Evolutionary conservation across 2,329 filamentous ascomycete genomes (phyloP).

Genomic region (Plenodomus lindquistii): DNA sequence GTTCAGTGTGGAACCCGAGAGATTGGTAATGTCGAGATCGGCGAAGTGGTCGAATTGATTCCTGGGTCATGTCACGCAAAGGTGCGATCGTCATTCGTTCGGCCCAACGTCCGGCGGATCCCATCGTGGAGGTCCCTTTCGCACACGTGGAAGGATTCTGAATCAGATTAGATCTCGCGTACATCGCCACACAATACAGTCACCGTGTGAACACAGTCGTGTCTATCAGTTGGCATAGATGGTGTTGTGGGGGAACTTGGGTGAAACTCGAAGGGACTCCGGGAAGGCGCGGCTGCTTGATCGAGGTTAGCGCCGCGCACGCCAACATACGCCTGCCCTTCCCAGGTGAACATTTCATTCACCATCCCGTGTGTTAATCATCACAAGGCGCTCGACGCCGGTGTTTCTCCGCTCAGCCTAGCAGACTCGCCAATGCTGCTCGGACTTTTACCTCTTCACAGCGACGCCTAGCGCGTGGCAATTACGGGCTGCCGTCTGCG

Average conservation of each 20-base stretch:
- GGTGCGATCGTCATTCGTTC: neutral
- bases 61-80: neutral
- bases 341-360: slow-evolving; percentile 7
- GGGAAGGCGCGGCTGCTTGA: neutral
- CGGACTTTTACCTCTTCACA: neutral
- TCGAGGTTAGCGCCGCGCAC: neutral
- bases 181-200: no score
- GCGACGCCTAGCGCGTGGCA: no score
- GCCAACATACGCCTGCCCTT: neutral
- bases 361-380: neutral
- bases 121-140: neutral
- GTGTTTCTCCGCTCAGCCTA: neutral
- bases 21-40: neutral
- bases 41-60: neutral
- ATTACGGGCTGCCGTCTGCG: no score
- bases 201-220: no score
- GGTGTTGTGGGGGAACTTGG: neutral
- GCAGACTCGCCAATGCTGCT: neutral
- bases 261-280: neutral
- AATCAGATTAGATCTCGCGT: neutral
- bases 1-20: neutral
- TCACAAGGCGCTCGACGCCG: neutral
- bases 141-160: neutral
- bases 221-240: neutral
- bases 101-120: neutral